Evolutionary conservation across 2,329 filamentous ascomycete genomes (phyloP).

Genomic region (Graphiopsis chlorocephala): DNA sequence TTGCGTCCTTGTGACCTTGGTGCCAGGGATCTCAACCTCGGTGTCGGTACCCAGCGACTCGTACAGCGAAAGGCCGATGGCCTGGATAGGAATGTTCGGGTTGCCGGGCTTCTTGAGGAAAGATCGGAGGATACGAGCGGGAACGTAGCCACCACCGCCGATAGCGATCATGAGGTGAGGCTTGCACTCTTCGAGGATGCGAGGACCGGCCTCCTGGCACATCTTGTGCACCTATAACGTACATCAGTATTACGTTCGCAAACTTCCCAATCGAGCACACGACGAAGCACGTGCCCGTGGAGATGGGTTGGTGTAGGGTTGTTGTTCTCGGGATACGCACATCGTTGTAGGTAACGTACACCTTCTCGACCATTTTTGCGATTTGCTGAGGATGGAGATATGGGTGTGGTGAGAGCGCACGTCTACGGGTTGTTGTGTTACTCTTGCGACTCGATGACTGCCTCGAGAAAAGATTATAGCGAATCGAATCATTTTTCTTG

Average conservation of each 20-base stretch:
- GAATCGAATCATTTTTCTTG: conserved; percentile 3
- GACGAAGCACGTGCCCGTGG: conserved; percentile 11
- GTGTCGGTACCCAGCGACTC: conserved; percentile 66
- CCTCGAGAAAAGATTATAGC: conserved; percentile 2
- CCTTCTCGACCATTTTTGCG: conserved; percentile 61
- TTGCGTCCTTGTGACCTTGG: conserved; percentile 94
- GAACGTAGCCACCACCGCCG: conserved; percentile 94
- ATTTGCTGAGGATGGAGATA: neutral
- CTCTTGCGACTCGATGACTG: neutral
- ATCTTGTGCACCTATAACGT: conserved; percentile 82
- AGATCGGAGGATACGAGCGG: conserved; percentile 92
- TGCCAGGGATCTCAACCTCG: conserved; percentile 73
- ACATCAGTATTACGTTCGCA: conserved; percentile 2
- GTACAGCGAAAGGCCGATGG: conserved; percentile 96
- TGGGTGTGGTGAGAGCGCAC: neutral
- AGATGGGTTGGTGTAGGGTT: neutral
- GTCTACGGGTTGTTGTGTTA: neutral
- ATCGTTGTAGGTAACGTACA: conserved; percentile 91
- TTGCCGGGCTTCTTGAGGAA: conserved; percentile 87
- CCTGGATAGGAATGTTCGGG: conserved; percentile 98
- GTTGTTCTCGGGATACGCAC: conserved; percentile 52
- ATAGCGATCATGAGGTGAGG: conserved; percentile 98
- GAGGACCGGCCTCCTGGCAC: conserved; percentile 79
- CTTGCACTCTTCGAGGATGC: conserved; percentile 80
- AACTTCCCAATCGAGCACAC: conserved; percentile 9